Conservation (phyloP, 495 filamentous ascomycete genomes). For the Trichoderma reesei region DNA sequence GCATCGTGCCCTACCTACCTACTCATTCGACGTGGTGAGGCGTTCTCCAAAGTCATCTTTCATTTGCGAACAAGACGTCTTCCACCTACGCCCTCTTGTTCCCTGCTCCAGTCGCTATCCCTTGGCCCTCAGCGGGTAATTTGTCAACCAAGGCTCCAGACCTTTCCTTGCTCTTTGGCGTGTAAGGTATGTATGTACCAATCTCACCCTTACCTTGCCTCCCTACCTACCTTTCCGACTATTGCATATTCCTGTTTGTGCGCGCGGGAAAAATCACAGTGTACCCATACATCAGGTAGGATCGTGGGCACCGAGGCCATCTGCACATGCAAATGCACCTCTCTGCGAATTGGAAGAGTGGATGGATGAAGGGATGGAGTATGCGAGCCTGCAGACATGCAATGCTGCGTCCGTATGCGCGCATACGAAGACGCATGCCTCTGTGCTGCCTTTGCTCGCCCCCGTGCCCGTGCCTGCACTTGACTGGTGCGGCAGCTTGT, state of each 20-base stretch:
- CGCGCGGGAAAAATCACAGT: neutral
- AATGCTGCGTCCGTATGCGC: neutral
- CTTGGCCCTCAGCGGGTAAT: neutral
- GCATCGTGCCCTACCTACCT: neutral
- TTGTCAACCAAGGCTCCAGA: neutral
- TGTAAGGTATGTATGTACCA: neutral
- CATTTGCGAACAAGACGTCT: conserved; percentile 3
- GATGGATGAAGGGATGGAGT: neutral
- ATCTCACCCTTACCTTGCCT: neutral
- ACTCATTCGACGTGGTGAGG: no score
- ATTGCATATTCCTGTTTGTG: neutral
- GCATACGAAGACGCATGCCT: neutral
- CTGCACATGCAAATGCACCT: neutral
- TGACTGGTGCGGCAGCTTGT: neutral
- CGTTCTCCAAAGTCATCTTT: no score
- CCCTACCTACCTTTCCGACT: no score
- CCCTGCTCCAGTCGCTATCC: conserved; percentile 3
- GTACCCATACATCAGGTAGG: no score
- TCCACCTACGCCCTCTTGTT: conserved; percentile 12
- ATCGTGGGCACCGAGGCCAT: neutral
- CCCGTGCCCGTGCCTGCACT: neutral
- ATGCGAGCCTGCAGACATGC: conserved; percentile 4
- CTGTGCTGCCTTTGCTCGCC: neutral
- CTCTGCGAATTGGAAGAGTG: neutral
- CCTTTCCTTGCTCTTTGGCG: no score